Percentiles rank a stretch among this genome's conserved stretches.
These are phyloP conservation scores for Pseudogymnoascus pannorum DNA, from an alignment of 2,329 filamentous ascomycete species.

Conservation along the genomic window DNA sequence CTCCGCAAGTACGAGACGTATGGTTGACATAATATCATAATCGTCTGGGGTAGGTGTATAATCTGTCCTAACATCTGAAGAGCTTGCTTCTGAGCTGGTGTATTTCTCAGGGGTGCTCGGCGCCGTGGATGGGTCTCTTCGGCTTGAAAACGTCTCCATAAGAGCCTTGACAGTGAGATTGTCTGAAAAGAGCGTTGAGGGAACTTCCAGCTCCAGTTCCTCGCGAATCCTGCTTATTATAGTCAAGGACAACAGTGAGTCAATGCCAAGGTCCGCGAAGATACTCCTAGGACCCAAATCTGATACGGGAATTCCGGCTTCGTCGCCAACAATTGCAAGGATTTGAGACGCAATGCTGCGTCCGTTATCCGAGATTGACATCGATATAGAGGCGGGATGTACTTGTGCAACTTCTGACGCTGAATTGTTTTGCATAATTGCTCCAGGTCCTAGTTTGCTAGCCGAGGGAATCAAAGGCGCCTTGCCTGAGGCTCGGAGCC, in stretches of 20 bases:
- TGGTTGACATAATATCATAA: background rate
- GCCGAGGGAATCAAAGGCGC: too few relatives aligned
- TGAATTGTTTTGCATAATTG: too few relatives aligned
- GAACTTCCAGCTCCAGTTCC: constrained; percentile 26
- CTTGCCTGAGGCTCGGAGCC: background rate
- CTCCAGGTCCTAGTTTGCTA: too few relatives aligned
- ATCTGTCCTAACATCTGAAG: too few relatives aligned
- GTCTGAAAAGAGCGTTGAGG: constrained; percentile 21
- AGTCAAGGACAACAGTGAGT: constrained; percentile 30
- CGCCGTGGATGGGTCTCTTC: too few relatives aligned
- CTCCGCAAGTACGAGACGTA: too few relatives aligned
- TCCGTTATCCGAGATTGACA: too few relatives aligned
- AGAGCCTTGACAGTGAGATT: constrained; percentile 21
- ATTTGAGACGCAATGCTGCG: background rate
- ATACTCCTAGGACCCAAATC: constrained; percentile 21
- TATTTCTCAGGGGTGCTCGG: too few relatives aligned
- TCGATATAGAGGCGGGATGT: too few relatives aligned
- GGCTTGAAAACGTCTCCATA: background rate
- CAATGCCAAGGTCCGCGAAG: constrained; percentile 30
- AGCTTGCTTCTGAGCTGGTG: too few relatives aligned
- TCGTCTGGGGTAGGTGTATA: too few relatives aligned
- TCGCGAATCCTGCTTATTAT: constrained; percentile 28
- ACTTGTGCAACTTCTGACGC: too few relatives aligned
- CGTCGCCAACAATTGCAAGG: constrained; percentile 26
- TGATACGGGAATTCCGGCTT: constrained; percentile 21